Evolutionary conservation across 176 grass and related monocot species (phyloP).

Genomic region (Lolium multiflorum): DNA sequence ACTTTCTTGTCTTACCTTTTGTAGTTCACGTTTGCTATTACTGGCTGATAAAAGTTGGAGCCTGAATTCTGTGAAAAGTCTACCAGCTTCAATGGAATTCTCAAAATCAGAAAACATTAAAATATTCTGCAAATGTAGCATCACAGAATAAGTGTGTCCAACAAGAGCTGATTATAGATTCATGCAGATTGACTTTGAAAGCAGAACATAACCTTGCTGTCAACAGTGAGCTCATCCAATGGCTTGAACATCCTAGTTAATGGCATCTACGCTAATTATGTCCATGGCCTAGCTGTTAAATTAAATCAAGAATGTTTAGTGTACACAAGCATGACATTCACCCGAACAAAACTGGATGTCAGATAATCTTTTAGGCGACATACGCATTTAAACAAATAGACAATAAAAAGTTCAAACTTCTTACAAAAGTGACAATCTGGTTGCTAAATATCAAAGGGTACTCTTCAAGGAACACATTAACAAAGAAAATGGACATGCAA

Average conservation of each 20-base stretch:
- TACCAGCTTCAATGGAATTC: too few species aligned
- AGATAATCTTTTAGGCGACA: not conserved
- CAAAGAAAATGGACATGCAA: too few species aligned
- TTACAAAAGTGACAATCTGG: not conserved
- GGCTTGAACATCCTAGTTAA: constrained; percentile 77
- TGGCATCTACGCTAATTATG: constrained; percentile 49
- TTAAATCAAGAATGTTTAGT: not conserved
- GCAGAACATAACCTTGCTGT: constrained; percentile 36
- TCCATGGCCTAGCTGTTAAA: not conserved
- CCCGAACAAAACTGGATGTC: not conserved
- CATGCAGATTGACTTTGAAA: not conserved
- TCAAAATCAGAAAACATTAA: too few species aligned
- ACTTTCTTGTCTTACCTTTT: too few species aligned
- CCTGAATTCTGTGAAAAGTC: too few species aligned
- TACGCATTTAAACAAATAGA: not conserved
- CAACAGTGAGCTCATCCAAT: constrained; percentile 82
- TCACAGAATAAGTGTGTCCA: too few species aligned
- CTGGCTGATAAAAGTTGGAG: too few species aligned
- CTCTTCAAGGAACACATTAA: not conserved
- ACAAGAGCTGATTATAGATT: too few species aligned
- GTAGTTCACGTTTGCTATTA: too few species aligned
- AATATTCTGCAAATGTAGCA: too few species aligned
- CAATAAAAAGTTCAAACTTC: not conserved
- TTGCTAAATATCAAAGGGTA: not conserved
- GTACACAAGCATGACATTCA: not conserved